A percentile compares a stretch with the other conserved stretches of the same genome.
Conservation (phyloP, 495 filamentous ascomycete genomes). For the Opeltia flavorubescens region DNA sequence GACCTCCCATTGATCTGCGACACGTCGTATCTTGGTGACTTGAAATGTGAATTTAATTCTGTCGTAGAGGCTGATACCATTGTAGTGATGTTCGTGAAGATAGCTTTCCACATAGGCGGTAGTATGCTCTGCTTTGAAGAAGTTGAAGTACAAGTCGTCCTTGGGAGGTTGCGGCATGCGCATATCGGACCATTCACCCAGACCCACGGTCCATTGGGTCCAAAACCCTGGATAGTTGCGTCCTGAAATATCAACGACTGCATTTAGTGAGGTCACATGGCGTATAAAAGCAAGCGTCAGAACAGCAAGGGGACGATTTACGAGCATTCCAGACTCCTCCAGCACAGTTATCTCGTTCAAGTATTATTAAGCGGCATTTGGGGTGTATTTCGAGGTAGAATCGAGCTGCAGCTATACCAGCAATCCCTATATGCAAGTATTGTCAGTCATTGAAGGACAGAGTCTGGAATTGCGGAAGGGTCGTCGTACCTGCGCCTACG, state of each 20-base stretch:
- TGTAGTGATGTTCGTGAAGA: conserved; percentile 19
- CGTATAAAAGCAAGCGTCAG: too few relatives aligned
- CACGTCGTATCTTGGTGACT: conserved; percentile 20
- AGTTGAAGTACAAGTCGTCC: conserved; percentile 17
- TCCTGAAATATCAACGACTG: conserved; percentile 9
- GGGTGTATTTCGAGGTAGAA: conserved; percentile 15
- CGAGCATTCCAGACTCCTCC: conserved; percentile 12
- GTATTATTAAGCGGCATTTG: conserved; percentile 9
- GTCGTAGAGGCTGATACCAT: conserved; percentile 17
- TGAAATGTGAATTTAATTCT: conserved; percentile 18
- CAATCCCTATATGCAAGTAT: too few relatives aligned
- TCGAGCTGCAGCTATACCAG: conserved; percentile 11
- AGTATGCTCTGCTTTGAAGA: conserved; percentile 26
- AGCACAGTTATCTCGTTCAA: conserved; percentile 13
- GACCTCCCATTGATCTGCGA: conserved; percentile 17
- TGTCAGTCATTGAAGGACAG: too few relatives aligned
- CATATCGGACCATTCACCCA: conserved; percentile 26
- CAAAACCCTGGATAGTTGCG: conserved; percentile 26
- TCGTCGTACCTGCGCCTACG: neutral
- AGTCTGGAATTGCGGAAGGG: too few relatives aligned
- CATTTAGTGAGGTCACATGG: too few relatives aligned
- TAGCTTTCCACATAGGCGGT: conserved; percentile 30
- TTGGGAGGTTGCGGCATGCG: conserved; percentile 18
- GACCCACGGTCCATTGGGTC: conserved; percentile 25
- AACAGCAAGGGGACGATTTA: too few relatives aligned